Evolutionary conservation across 169 alveolate genomes (phyloP), one percentile per base, ranked within the genome.

Genomic region (Plasmodium inui): DNA sequence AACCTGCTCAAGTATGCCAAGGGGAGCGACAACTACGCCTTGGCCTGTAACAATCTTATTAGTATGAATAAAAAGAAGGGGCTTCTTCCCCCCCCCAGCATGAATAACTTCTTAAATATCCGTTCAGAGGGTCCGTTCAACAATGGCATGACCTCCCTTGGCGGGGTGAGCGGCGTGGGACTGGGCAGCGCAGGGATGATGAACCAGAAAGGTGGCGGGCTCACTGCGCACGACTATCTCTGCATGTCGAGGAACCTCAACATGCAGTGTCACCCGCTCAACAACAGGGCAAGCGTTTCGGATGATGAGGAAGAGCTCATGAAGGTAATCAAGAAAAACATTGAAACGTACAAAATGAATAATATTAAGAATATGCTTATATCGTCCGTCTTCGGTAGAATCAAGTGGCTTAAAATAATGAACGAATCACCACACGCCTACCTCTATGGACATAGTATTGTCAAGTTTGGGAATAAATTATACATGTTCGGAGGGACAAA

Each of bases 401-500:
- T 91, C 17, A 91, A 91, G 76, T 91, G 95, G 95, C 61, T 91
- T 53, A 91, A 91, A 82, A 73, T 91, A 44, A 91, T 91, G 95
- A 82, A 80, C 46, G 95, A 91, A 44, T 91, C 95, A 28, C 95
- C 95, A 81, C 92, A 91, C 74, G 80, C 95, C 1, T 80, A 70
- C 39, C 74, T 91, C 55, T 91, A 91, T 44, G 98, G 98, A 70
- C 98, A 97, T 94, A 94, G 97, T 80, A 92, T 97, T 34, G 96
- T 96, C 5, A 96, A 97, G 70, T 96, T 96, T 84, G 98, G 98
- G 37, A 96, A 96, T 83, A 95, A 96, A 83, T 97, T 98, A n/a
- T 96, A 96, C 72, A 93, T 97, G 95, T 92, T 97, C 53, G 98
- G 98, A n/a, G 98, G 98, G 26, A 88, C 97, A 71, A 96, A 95